Evolutionary conservation across 441 rosid species (phyloP).

Genomic region (Eruca vesicaria): DNA sequence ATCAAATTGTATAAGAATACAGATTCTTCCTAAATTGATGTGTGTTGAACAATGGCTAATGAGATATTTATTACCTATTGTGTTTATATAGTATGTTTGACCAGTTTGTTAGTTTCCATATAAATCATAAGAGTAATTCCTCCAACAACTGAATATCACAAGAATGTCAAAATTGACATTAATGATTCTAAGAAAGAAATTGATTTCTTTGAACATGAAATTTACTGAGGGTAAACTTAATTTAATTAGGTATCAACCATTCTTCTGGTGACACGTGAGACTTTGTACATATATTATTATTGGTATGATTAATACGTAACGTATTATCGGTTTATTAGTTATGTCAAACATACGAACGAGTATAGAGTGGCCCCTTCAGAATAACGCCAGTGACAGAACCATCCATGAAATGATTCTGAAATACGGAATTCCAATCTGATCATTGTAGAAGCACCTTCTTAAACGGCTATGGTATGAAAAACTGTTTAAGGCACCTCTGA

Average conservation of each 20-base stretch:
- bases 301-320: background rate
- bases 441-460: too few species aligned
- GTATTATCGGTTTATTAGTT: background rate
- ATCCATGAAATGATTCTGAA: background rate
- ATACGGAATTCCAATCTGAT: background rate
- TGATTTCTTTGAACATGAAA: background rate
- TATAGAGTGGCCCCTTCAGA: too few species aligned
- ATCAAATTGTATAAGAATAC: background rate
- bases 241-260: background rate
- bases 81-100: conserved; percentile 4
- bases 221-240: background rate
- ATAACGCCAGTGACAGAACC: too few species aligned
- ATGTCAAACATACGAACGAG: background rate
- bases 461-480: background rate
- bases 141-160: background rate
- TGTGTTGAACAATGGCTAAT: background rate
- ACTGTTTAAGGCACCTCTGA: conserved; percentile 19
- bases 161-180: conserved; percentile 3
- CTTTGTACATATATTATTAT: background rate
- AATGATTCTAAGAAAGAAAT: background rate
- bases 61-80: background rate
- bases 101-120: conserved; percentile 16
- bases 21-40: background rate
- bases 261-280: background rate
- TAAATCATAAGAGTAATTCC: background rate